These are phyloP conservation scores for Aspergillus udagawae DNA, from an alignment of 2,329 filamentous ascomycete species.

Conservation along the genomic window DNA sequence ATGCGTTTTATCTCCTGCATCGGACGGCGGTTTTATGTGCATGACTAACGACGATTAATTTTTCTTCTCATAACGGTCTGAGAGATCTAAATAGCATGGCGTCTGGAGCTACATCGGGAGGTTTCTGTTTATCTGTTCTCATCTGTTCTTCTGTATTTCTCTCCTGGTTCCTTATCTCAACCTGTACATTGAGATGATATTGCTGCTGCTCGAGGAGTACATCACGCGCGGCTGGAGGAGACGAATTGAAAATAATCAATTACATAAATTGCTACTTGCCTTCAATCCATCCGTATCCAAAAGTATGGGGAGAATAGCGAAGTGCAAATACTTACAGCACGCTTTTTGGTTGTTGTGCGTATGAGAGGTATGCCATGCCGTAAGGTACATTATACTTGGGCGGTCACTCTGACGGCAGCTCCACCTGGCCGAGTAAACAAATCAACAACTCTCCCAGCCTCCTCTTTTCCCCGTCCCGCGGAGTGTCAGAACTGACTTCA, in stretches of 20 bases:
- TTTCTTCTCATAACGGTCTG: neutral
- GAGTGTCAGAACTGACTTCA: neutral
- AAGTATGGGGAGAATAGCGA: neutral
- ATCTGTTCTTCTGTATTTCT: neutral
- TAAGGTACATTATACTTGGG: neutral
- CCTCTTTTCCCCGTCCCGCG: slow-evolving; percentile 14
- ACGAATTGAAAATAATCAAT: neutral
- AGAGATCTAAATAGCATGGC: slow-evolving; percentile 11
- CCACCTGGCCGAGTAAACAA: slow-evolving; percentile 15
- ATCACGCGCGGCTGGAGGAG: neutral
- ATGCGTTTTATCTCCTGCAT: neutral
- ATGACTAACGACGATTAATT: neutral
- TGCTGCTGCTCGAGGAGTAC: neutral
- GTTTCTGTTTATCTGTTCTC: neutral
- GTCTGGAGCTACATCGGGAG: slow-evolving; percentile 4
- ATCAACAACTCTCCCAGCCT: slow-evolving; percentile 16
- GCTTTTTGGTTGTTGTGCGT: neutral
- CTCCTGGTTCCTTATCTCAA: neutral
- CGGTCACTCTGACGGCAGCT: slow-evolving; percentile 9
- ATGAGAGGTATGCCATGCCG: neutral
- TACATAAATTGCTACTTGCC: neutral
- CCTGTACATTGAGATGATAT: neutral
- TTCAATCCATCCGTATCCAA: neutral
- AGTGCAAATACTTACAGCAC: neutral
- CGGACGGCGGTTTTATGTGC: neutral